Base-by-base conservation (phyloP, 768 basidiomycete species). In the Leccinum subgranulosum region DNA sequence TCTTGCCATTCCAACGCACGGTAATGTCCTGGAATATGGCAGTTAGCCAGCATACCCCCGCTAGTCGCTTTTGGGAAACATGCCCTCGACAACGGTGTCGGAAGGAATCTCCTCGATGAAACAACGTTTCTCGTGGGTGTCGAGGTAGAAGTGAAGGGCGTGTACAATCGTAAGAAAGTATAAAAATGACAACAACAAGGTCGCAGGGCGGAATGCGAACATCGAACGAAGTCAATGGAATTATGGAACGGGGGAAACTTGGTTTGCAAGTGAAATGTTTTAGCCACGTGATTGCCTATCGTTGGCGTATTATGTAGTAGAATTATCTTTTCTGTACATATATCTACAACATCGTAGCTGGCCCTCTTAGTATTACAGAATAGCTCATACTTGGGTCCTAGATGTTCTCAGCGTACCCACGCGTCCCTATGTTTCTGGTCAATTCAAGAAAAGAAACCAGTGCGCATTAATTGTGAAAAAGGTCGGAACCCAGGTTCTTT, bases 101-200 rank as follows among this genome's bases (percentile, higher is more conserved):
- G 86, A 85, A 12, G 97, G 96, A 19, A 98, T 77, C 72, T 99
- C 97, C 69, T 98, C 97, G 57, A 98, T 83, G 76, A 98, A 98
- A 72, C 97, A 99, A 49, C 90, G 83, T 67, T 89, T 87, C 73
- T 97, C 92, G 68, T 92, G 90, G 17, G 94, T 87, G 70, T 97
- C 94, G 57, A 99, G 84, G 71, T 99, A 99, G 74, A 98, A 97
- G 70, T 99, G 97, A 27, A 99, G 86, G 28, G 91, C 93, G 69
- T 87, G 82, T 17, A 77, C 80, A 19, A 79, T 68, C 41, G 77
- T 74, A 23, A 76, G 71, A 61, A 79, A 62, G 54, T 76, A 66
- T 57, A 80, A 73, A 17, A 79, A 75, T 46, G 76, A 68, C 63
- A 73, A 66, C 47, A 75, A 67, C 41, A 78, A 61, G 48, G 49